Evolutionary conservation across 768 basidiomycete species (phyloP), one percentile per base, ranked within the genome.

Genomic region (Austroboletus festivus): DNA sequence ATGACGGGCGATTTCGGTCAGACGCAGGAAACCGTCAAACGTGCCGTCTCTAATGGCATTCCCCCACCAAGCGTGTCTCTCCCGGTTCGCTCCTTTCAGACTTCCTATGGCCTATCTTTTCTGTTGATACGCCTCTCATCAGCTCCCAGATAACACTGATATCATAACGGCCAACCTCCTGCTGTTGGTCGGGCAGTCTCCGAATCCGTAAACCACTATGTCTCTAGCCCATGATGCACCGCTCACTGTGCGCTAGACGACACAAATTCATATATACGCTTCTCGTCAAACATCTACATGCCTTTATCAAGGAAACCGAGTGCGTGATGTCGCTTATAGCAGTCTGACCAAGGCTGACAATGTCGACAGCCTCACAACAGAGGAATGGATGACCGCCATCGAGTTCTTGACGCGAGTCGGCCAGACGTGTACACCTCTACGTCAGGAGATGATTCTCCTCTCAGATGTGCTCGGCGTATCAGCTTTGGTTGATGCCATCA

Each of bases 321-420:
- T 75, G 20, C 33, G 73, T 60, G 23, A 24, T 26, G 13, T 44
- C 37, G 2, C 30, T 23, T 16, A 12, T 21, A 18, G 18, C n/a
- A n/a, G n/a, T n/a, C n/a, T 21, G 35, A 18, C 24, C 4, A 7
- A 13, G 11, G 18, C 22, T 16, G n/a, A 53, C n/a, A 20, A 7
- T 30, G 39, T 33, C 5, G 16, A 9, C 35, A 79, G 77, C 48
- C 66, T 93, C 44, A 89, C 89, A 16, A 86, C 82, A 1, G 85
- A 91, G 3, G 91, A 93, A 72, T 93, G 91, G 91, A 84, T 84
- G 85, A 65, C 75, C 16, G 73, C 87, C 2, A 83, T 93, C 57
- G 64, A 86, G 48, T 93, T 93, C 68, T 69, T 93, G 50, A 93
- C 90, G 0, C 71, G 73, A 8, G 78, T 77, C 0, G 91, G 91